phyloP scores from a whole-genome alignment of 306 rosid genomes.

The Elaeagnus macrophylla region DNA sequence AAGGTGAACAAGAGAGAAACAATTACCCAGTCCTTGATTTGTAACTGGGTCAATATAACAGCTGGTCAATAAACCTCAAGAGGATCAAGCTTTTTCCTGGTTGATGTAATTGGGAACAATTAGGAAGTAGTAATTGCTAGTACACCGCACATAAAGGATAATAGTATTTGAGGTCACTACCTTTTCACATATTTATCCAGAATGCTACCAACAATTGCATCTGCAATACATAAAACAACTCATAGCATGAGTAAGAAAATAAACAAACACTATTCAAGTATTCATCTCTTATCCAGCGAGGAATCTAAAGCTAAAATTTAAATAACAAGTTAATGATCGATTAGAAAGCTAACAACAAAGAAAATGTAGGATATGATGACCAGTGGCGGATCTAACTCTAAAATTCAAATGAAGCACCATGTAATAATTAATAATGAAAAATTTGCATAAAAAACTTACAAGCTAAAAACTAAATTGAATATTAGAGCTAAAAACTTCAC shows the following conservation, averaged over 20 bases:
- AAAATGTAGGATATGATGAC: too few relatives aligned
- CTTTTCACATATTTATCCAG: constrained; percentile 71
- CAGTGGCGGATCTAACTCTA: too few relatives aligned
- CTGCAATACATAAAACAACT: constrained; percentile 25
- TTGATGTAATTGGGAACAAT: constrained; percentile 13
- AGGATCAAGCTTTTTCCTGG: constrained; percentile 80
- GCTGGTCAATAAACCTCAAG: constrained; percentile 77
- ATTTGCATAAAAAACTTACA: too few relatives aligned
- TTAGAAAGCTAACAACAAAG: too few relatives aligned
- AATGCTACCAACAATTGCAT: constrained; percentile 42
- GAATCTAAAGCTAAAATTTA: too few relatives aligned
- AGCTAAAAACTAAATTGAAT: too few relatives aligned
- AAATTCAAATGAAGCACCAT: too few relatives aligned
- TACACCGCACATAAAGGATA: neutral
- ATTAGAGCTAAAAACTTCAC: too few relatives aligned
- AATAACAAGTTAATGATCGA: too few relatives aligned
- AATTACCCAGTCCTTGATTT: constrained; percentile 77
- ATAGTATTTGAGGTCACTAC: constrained; percentile 21
- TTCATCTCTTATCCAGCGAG: too few relatives aligned
- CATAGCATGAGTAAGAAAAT: neutral
- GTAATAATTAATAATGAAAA: too few relatives aligned
- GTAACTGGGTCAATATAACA: constrained; percentile 71
- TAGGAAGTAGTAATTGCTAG: neutral
- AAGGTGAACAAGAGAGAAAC: constrained; percentile 3
- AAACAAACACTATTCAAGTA: too few relatives aligned